phyloP scores from a whole-genome alignment of 1,139 yeast species.

The Nakaseomyces sp. region DNA sequence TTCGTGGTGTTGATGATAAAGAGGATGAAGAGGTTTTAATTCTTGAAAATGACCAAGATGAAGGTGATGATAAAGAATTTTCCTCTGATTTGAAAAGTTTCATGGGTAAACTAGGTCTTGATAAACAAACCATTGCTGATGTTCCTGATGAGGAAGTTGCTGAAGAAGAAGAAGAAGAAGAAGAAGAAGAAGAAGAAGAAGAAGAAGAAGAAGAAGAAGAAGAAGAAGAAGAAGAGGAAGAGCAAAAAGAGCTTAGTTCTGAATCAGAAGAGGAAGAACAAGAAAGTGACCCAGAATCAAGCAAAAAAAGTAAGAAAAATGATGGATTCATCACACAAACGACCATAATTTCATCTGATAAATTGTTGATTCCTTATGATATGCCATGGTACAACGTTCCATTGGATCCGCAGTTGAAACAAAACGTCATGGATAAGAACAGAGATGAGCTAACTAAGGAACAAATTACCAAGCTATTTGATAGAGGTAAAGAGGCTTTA shows the following conservation, averaged over 20 bases:
- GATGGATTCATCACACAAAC: conserved; percentile 30
- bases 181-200: conserved; percentile 15
- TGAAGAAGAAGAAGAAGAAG: conserved; percentile 20
- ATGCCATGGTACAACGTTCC: conserved; percentile 68
- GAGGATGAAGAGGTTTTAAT: conserved; percentile 23
- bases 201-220: conserved; percentile 2
- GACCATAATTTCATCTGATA: conserved; percentile 48
- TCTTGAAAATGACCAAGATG: conserved; percentile 35
- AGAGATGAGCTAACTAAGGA: conserved; percentile 40
- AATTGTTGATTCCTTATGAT: conserved; percentile 52
- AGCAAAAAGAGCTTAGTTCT: conserved; percentile 2
- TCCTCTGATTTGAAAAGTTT: conserved; percentile 53
- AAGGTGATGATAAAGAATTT: conserved; percentile 40
- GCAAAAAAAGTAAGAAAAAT: neutral
- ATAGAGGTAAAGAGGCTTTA: conserved; percentile 57
- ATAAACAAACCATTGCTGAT: conserved; percentile 25
- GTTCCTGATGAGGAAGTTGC: conserved; percentile 25
- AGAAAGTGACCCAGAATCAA: neutral
- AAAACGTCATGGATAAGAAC: conserved; percentile 26
- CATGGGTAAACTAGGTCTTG: conserved; percentile 63
- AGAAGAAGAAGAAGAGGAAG: neutral
- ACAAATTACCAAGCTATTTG: conserved; percentile 48
- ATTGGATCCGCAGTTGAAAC: conserved; percentile 34
- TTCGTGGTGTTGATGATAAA: conserved; percentile 45
- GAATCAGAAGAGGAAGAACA: conserved; percentile 6